These are phyloP conservation scores for Inonotus hispidus DNA, from an alignment of 1,284 basidiomycete species.

Conservation along the genomic window DNA sequence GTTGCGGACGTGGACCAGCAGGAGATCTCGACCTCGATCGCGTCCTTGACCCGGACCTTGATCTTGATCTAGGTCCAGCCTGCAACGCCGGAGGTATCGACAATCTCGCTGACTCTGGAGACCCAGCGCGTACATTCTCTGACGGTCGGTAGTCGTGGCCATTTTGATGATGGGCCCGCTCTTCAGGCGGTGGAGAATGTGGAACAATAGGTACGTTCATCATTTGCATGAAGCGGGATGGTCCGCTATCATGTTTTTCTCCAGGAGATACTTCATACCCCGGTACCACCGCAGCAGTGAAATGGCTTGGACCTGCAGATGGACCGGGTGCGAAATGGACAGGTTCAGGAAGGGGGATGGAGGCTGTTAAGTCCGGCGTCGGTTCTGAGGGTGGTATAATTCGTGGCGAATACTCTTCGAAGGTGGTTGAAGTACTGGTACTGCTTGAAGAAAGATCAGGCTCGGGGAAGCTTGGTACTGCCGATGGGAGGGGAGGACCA, in stretches of 20 bases:
- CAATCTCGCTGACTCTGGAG: slow-evolving; percentile 1
- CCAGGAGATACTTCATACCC: neutral
- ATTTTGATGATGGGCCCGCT: neutral
- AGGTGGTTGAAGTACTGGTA: neutral
- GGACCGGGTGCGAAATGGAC: neutral
- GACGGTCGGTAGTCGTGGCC: neutral
- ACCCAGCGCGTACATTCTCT: neutral
- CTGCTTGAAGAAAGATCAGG: slow-evolving; percentile 1
- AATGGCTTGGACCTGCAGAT: neutral
- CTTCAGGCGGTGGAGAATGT: slow-evolving; percentile 1
- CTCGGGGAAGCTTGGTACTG: slow-evolving; percentile 7
- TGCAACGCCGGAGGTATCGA: neutral
- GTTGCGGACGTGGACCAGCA: slow-evolving; percentile 11
- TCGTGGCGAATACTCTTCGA: neutral
- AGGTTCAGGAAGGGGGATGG: neutral
- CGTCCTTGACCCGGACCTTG: neutral
- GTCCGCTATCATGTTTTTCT: neutral
- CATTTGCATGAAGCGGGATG: slow-evolving; percentile 8
- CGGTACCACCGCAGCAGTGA: too few relatives aligned
- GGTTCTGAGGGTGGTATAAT: slow-evolving; percentile 7
- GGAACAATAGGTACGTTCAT: slow-evolving; percentile 15
- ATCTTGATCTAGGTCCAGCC: neutral
- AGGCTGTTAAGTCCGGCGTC: neutral
- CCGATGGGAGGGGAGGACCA: neutral
- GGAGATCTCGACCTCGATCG: slow-evolving; percentile 14